Evolutionary conservation across 2,329 filamentous ascomycete genomes (phyloP), one percentile per base, ranked within the genome.

Genomic region (Acarospora socialis): DNA sequence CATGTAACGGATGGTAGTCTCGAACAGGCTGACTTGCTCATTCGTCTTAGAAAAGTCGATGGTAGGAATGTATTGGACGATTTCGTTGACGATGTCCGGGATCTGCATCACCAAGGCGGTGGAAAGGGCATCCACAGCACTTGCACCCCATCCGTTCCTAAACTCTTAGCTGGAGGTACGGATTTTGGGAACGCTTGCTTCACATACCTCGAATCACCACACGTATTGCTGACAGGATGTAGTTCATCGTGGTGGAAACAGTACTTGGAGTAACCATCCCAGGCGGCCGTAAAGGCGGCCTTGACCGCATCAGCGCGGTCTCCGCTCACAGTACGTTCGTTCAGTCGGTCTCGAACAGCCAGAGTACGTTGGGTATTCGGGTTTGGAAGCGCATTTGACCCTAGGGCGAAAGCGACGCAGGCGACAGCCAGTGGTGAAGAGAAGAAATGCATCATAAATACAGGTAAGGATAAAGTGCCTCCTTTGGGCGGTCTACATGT

Each of bases 1-100:
- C 1, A 93, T 59, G 46, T 92, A 92, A 17, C 84, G 75, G 47
- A 93, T 92, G 0, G 81, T 93, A 0, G 82, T 92, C 56, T 93
- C 84, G 46, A 93, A 93, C 5, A 93, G 56, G 21, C 78, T 87
- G 29, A 92, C 73, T 7, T 62, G 55, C 2, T 62, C 54, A 2
- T 61, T 46, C 1, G 77, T 80, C 7, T 63, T 59, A 24, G 66
- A 66, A 48, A 81, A 92, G 53, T 92, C 63, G 46, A 92, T 77
- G 0, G 56, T 68, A 0, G 72, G 66, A 27, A 92, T 68, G 48
- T 75, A 76, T 4, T 77, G 61, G 13, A 92, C 54, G 40, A 92
- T 84, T 32, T 73, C 61, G 24, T 74, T 59, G 9, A 90, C 73
- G 15, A 81, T 72, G 10, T 74, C 61, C 17, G 62, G 57, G 26